Conservation (phyloP, 2,329 filamentous ascomycete genomes). For the Rhynchosporium graminicola region DNA sequence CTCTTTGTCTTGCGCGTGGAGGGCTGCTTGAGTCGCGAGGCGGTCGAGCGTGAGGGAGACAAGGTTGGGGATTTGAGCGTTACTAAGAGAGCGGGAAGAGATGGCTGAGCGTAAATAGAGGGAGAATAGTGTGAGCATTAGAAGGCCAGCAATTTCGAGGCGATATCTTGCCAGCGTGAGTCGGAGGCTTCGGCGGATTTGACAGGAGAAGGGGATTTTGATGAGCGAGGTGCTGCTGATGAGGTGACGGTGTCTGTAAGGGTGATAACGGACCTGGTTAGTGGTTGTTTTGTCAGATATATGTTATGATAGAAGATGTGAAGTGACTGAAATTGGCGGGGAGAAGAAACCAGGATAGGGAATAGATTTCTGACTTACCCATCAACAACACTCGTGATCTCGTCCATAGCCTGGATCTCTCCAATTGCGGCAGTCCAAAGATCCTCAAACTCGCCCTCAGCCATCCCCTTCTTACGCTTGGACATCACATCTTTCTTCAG, state of each 20-base stretch:
- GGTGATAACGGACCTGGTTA: slow-evolving; percentile 80
- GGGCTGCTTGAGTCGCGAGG: slow-evolving; percentile 78
- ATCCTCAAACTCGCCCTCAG: slow-evolving; percentile 86
- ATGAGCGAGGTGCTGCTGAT: slow-evolving; percentile 89
- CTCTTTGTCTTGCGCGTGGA: slow-evolving; percentile 66
- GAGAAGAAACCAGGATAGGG: neutral
- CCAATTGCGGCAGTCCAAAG: slow-evolving; percentile 75
- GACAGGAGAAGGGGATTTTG: slow-evolving; percentile 82
- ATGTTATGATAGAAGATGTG: slow-evolving; percentile 41
- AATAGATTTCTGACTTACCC: slow-evolving; percentile 51
- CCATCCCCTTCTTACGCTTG: slow-evolving; percentile 81
- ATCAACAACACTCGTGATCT: slow-evolving; percentile 53
- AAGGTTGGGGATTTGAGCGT: slow-evolving; percentile 71
- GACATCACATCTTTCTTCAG: slow-evolving; percentile 75
- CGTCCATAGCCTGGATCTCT: slow-evolving; percentile 65
- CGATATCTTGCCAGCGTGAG: slow-evolving; percentile 84
- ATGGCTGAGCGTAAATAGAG: slow-evolving; percentile 67
- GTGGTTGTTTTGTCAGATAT: slow-evolving; percentile 59
- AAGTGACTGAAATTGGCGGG: neutral
- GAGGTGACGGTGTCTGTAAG: slow-evolving; percentile 70
- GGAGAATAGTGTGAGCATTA: slow-evolving; percentile 51
- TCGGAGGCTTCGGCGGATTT: slow-evolving; percentile 75
- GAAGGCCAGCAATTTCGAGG: slow-evolving; percentile 70
- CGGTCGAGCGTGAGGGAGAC: slow-evolving; percentile 84
- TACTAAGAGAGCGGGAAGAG: slow-evolving; percentile 62